Base-by-base conservation (phyloP, 106 monocot species). In the Dendrobium officinale region DNA sequence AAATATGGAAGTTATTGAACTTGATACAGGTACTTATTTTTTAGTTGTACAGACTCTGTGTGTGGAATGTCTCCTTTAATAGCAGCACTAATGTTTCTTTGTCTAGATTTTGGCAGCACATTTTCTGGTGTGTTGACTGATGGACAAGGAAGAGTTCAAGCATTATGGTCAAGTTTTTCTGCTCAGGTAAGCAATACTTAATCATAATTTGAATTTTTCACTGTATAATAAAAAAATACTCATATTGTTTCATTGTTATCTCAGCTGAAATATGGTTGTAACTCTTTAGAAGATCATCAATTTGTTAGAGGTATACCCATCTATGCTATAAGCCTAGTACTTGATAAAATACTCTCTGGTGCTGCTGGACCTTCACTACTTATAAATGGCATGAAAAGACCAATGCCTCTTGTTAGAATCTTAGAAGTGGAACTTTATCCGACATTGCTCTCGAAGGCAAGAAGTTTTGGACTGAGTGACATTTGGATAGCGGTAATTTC, bases 1-100 rank as follows among this genome's bases (percentile, higher is more conserved):
- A 22, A 97, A 97, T 84, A 97, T 97, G 96, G 96, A 97, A 84
- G 92, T 94, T 66, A 92, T 97, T 86, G 96, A 97, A 81, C 90
- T 97, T 75, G 94, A 97, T 74, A 97, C 94, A 74, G 96, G 96
- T 94, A 88, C 55, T 42, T 73, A 31, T 26, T 40, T 33, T 33
- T 15, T 37, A 15, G 70, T 16, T 70, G 37, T 70, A 37, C 61
- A 5, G 61, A 61, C 3, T 51, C 2, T 61, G 61, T 4, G n/a
- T 61, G 1, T 61, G n/a, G 61, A 19, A 22, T 42, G 7, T 8
- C 20, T 74, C 43, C 20, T 42, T 74, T 41, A 74, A 42, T 74
- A 20, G 74, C 18, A 42, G 42, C 19, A 11, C 9, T 74, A 74
- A 74, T 74, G 40, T 74, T 74, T 74, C 66, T 70, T 84, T 33